These are phyloP conservation scores for Mucor indicus DNA, from an alignment of 371 early-diverging fungal species.

Conservation along the genomic window DNA sequence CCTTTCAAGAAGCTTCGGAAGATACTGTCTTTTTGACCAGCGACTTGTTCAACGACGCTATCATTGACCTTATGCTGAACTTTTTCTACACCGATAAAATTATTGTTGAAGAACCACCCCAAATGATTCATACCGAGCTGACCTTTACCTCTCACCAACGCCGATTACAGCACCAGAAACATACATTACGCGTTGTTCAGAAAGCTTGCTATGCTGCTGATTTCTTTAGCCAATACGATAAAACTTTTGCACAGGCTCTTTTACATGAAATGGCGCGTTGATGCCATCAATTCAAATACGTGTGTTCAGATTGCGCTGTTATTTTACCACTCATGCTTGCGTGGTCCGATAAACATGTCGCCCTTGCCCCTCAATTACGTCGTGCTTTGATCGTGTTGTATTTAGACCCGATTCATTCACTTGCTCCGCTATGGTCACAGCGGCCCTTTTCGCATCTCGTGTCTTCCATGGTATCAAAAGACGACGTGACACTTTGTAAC, in stretches of 20 bases:
- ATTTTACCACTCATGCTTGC: slow-evolving; percentile 42
- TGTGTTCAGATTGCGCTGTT: slow-evolving; percentile 35
- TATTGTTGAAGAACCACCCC: slow-evolving; percentile 1
- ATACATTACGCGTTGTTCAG: slow-evolving; percentile 32
- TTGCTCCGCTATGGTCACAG: slow-evolving; percentile 36
- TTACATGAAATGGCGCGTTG: slow-evolving; percentile 26
- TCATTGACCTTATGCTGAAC: slow-evolving; percentile 4
- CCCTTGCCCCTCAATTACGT: slow-evolving; percentile 20
- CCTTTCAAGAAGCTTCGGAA: slow-evolving; percentile 14
- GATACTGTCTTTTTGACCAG: slow-evolving; percentile 3
- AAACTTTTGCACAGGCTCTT: slow-evolving; percentile 22
- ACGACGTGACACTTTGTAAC: too few relatives aligned
- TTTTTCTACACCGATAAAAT: slow-evolving; percentile 16
- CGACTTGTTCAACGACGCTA: slow-evolving; percentile 14
- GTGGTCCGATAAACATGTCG: slow-evolving; percentile 32
- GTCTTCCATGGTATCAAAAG: slow-evolving; percentile 14
- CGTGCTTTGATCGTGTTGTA: slow-evolving; percentile 23
- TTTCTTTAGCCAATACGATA: slow-evolving; percentile 35
- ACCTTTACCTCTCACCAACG: slow-evolving; percentile 12
- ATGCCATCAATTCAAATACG: slow-evolving; percentile 42
- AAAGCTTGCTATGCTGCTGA: slow-evolving; percentile 39
- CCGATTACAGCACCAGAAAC: slow-evolving; percentile 29
- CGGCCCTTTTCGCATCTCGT: slow-evolving; percentile 33
- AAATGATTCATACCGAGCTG: slow-evolving; percentile 1
- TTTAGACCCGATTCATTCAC: slow-evolving; percentile 34